Evolutionary conservation across 2,329 filamentous ascomycete species (phyloP), one percentile per base, ranked within the genome.

Genomic region (Phyllosticta citrichinensis): DNA sequence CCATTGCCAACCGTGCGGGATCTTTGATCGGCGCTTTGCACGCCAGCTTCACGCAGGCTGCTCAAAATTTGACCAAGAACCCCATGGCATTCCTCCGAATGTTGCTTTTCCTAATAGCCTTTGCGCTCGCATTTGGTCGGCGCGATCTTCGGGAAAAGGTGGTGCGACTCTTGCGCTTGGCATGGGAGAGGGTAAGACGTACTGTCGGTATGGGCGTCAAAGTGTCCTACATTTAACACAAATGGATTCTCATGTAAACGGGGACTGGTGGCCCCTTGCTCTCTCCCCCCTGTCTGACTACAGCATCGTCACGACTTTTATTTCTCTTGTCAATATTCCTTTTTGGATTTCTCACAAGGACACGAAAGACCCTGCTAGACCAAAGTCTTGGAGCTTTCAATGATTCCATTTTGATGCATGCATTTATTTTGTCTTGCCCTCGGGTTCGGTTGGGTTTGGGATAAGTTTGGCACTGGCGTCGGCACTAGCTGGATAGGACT

Each of bases 121-220:
- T 99, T 63, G 70, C 95, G 30, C 75, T 93, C 64, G 83, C 94
- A 65, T 78, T 97, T 63, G 87, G 89, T 62, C 82, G 89, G 67
- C 82, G 83, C 68, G 87, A 88, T 69, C 78, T 96, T 14, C 83
- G 92, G 51, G 86, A 95, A 66, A 83, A 88, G 65, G 74, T 97
- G 40, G 81, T 85, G 70, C 81, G 86, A 60, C 78, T 91, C 47
- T 70, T 95, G 52, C 83, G 82, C 50, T 79, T 81, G 27, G 85
- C 85, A 10, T 96, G 91, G 91, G 82, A 83, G 60, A 97, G 96
- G 76, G 77, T 96, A 51, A 85, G 83, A 71, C 82, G 85, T 54
- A 97, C 94, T 0, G 87, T 93, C 4, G 92, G 92, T 1, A 97
- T 97, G 93, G 94, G 93, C 2, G 89, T 95, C 65, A 97, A 97